phyloP scores from a whole-genome alignment of 163 green algal species.

The Chlorella variabilis region DNA sequence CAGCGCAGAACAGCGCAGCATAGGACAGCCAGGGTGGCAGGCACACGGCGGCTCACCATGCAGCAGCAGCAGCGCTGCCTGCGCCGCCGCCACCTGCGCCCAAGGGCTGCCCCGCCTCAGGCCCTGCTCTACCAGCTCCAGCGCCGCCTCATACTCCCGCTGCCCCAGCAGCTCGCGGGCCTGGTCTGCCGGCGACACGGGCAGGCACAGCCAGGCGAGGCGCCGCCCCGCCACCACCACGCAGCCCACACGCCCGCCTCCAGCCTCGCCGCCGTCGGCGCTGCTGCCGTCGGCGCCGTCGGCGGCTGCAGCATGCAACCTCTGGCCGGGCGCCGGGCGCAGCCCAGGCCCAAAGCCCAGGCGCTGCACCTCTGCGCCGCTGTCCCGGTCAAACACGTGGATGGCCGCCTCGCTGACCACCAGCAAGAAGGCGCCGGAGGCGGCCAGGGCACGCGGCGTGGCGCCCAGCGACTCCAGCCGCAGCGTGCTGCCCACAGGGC shows the following conservation, averaged over 20 bases:
- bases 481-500: slow-evolving; percentile 46
- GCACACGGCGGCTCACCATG: slow-evolving; percentile 48
- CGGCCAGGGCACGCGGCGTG: slow-evolving; percentile 44
- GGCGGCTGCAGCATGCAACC: neutral
- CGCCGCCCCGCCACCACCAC: slow-evolving; percentile 48
- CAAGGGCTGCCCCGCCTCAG: slow-evolving; percentile 45
- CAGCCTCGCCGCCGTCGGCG: neutral
- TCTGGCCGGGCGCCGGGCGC: slow-evolving; percentile 34
- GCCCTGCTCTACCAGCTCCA: slow-evolving; percentile 42
- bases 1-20: no score
- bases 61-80: slow-evolving; percentile 63
- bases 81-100: slow-evolving; percentile 54
- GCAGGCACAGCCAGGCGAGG: slow-evolving; percentile 58
- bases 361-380: slow-evolving; percentile 46
- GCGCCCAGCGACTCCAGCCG: slow-evolving; percentile 48
- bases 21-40: no score
- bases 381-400: slow-evolving; percentile 50
- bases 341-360: slow-evolving; percentile 39
- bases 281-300: neutral
- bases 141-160: slow-evolving; percentile 41
- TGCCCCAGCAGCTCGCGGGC: slow-evolving; percentile 53
- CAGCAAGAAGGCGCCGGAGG: slow-evolving; percentile 49
- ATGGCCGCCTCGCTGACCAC: slow-evolving; percentile 48
- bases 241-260: slow-evolving; percentile 5
- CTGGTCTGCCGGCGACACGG: slow-evolving; percentile 59